These are phyloP conservation scores for Spergularia bocconei DNA, from an alignment of 148 eudicot species.

Conservation along the genomic window DNA sequence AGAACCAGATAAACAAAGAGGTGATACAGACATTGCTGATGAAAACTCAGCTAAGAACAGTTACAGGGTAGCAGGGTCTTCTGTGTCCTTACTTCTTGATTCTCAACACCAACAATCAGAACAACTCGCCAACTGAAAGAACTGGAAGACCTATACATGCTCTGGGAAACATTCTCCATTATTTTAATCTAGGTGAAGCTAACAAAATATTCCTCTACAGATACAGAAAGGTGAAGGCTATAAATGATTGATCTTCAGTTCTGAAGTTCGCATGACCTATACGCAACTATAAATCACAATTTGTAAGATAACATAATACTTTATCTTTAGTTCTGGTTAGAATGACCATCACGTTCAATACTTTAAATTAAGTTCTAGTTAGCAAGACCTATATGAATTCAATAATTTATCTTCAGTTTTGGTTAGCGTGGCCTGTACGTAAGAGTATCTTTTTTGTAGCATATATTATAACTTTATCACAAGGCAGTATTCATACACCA, in stretches of 20 bases:
- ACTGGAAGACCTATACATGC: no score
- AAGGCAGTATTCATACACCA: no score
- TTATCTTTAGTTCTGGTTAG: no score
- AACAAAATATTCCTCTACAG: not conserved
- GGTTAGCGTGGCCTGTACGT: no score
- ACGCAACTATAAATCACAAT: slow-evolving; percentile 8
- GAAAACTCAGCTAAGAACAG: not conserved
- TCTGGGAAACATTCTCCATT: no score
- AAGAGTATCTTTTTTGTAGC: not conserved
- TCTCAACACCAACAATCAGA: not conserved
- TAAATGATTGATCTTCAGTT: not conserved
- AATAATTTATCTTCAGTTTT: no score
- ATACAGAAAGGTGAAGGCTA: not conserved
- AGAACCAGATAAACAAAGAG: not conserved
- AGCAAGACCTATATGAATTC: no score
- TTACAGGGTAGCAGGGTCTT: not conserved
- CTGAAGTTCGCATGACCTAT: slow-evolving; percentile 1
- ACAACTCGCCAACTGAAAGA: not conserved
- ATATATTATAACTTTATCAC: not conserved
- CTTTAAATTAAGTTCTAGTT: no score
- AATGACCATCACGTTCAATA: no score
- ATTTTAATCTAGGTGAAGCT: not conserved
- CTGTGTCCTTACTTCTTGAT: not conserved
- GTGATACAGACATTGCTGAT: not conserved
- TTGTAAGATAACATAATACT: not conserved